Evolutionary conservation across 805 yeast genomes (phyloP), one percentile per base, ranked within the genome.

Genomic region (Starmerella khaoyaiensis): DNA sequence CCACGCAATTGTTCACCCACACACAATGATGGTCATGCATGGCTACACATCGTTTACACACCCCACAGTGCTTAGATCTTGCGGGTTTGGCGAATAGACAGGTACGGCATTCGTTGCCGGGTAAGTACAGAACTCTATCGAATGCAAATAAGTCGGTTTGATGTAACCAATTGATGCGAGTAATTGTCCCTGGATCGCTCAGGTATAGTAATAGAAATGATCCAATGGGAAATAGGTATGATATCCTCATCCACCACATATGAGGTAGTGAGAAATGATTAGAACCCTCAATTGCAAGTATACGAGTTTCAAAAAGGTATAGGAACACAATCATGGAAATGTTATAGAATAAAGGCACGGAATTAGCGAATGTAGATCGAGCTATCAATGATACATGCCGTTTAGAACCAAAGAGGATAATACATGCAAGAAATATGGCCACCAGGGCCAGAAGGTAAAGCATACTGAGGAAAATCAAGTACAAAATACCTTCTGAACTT

Each of bases 1-100:
- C 79, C 17, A 74, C 61, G 49, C 79, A 73, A 46, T 71, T 72
- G 55, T 73, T 73, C 40, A 73, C 56, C 76, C 77, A 74, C 12
- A 72, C 51, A 50, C 79, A 74, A 54, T 74, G 79, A 50, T 74
- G 79, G 54, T 74, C 79, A 45, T 57, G 62, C 44, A 67, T 47
- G 27, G 64, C 58, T 2, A 68, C 55, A 49, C 79, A 74, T 17
- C 51, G 38, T 28, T 60, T 55, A 50, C 79, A 74, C 10, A 57
- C 56, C 10, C 69, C 57, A 52, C 79, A 74, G 52, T 74, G 79
- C 51, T 72, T 74, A 11, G 75, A 68, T 21, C 79, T 54, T 3
- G 79, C 79, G 0, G 79, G 79, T 35, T 56, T 72, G 54, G 40
- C 52, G 30, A 48, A 50, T 35, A 46, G 48, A 42, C 79, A 74